Evolutionary conservation across 164 flowering plant species (phyloP), one percentile per base, ranked within the genome.

Genomic region (Nymphaea colorata): DNA sequence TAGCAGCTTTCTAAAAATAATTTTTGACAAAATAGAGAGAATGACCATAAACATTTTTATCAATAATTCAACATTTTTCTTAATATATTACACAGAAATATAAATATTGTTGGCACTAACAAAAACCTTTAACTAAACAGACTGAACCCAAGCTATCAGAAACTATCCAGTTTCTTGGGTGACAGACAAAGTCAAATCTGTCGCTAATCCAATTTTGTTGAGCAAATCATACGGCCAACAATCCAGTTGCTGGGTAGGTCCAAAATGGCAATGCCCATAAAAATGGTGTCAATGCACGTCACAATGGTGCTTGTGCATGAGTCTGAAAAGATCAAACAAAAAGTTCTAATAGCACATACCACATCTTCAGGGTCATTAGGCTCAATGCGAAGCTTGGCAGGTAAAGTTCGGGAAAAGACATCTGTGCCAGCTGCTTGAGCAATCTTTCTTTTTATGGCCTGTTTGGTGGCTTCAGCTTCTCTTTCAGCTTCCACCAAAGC

Each of bases 291-390:
- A 25, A 25, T 25, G 36, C 36, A 25, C 36, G 1, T 25, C 36
- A 25, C 36, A 25, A 25, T 25, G 36, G 36, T 25, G 36, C 36
- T 0, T 25, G 36, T 25, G 36, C 36, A 25, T 25, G 36, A 25
- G 1, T 25, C 36, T 25, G 1, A 25, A 25, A 25, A 1, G 36
- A 25, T 25, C 36, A 25, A 25, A 25, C 36, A 25, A 25, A 25
- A 25, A 25, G 36, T 25, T 8, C 16, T 16, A 55, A 18, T 62
- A 65, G 36, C 45, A 73, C 90, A 78, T 68, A 94, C 99, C 90
- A 94, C 97, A 77, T 94, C 97, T 81, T 94, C 99, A 41, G 98
- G 85, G 76, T 94, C 98, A 69, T 85, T 82, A 64, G 96, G 87
- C 11, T 88, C 86, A 71, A 92, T 89, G 4, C 82, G 90, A 69